Evolutionary conservation across 805 yeast species (phyloP).

Genomic region (Kazachstania taianensis): DNA sequence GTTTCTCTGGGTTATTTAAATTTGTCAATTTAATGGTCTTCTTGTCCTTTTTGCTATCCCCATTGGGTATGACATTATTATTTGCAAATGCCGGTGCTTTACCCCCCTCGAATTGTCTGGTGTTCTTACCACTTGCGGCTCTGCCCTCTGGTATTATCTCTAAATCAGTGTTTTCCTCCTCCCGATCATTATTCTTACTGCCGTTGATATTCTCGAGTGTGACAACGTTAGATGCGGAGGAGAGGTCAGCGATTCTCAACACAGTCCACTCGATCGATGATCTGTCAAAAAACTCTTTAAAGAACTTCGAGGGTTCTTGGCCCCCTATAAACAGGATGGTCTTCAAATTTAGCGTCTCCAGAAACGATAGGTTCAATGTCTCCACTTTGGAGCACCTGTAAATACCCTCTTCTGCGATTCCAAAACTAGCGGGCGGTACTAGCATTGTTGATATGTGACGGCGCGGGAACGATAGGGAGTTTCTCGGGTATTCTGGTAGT

Average conservation of each 20-base stretch:
- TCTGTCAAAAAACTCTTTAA: constrained; percentile 54
- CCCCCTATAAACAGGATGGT: constrained; percentile 71
- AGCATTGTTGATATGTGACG: constrained; percentile 46
- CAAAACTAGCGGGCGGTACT: constrained; percentile 88
- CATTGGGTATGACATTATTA: background rate
- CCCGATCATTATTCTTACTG: background rate
- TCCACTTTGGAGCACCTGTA: constrained; percentile 75
- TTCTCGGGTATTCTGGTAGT: no score
- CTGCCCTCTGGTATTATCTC: background rate
- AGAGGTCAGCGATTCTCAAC: constrained; percentile 28
- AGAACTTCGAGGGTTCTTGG: constrained; percentile 68
- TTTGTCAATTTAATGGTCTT: constrained; percentile 1
- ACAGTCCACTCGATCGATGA: constrained; percentile 40
- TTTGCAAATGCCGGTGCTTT: background rate
- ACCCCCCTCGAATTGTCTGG: background rate
- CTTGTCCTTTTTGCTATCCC: constrained; percentile 2
- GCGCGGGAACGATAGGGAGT: no score
- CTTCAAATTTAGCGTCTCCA: constrained; percentile 59
- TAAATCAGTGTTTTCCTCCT: constrained; percentile 4
- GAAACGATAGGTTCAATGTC: constrained; percentile 64
- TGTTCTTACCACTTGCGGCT: background rate
- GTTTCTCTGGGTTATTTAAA: background rate
- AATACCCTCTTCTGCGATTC: constrained; percentile 79
- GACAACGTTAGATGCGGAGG: constrained; percentile 9
- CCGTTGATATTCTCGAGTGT: constrained; percentile 1